phyloP scores from a whole-genome alignment of 2,329 filamentous ascomycete species.

The Paraphoma chrysanthemicola region DNA sequence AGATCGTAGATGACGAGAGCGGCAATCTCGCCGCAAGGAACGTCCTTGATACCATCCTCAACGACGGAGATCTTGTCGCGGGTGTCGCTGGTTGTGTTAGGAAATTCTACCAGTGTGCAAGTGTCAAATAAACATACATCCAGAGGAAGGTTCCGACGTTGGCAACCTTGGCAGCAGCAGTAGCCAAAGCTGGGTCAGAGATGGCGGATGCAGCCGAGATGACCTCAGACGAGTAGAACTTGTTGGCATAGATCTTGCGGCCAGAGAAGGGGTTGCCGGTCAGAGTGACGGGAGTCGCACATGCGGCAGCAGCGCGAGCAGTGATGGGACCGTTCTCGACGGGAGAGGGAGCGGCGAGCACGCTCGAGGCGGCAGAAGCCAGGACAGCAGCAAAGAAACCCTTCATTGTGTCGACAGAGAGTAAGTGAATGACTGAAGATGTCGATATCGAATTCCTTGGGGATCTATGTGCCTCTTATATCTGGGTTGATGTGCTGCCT shows the following conservation, averaged over 20 bases:
- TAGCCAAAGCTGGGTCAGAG: slow-evolving; percentile 56
- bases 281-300: slow-evolving; percentile 46
- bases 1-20: slow-evolving; percentile 70
- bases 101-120: background rate
- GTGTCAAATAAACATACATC: slow-evolving; percentile 52
- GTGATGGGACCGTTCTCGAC: slow-evolving; percentile 42
- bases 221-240: slow-evolving; percentile 62
- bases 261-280: slow-evolving; percentile 62
- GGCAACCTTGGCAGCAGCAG: slow-evolving; percentile 57
- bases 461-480: slow-evolving; percentile 39
- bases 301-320: slow-evolving; percentile 38
- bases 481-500: slow-evolving; percentile 13
- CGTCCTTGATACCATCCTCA: slow-evolving; percentile 58
- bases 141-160: slow-evolving; percentile 61
- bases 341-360: slow-evolving; percentile 42
- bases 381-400: slow-evolving; percentile 40
- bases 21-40: slow-evolving; percentile 57
- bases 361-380: slow-evolving; percentile 45
- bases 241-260: slow-evolving; percentile 60
- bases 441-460: slow-evolving; percentile 24
- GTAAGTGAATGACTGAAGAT: slow-evolving; percentile 23
- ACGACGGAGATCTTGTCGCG: slow-evolving; percentile 58
- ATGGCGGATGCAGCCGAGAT: slow-evolving; percentile 66
- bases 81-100: slow-evolving; percentile 49
- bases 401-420: slow-evolving; percentile 42